Evolutionary conservation across 2,329 filamentous ascomycete species (phyloP), one percentile per base, ranked within the genome.

Genomic region (Verticillium zaregamsianum): DNA sequence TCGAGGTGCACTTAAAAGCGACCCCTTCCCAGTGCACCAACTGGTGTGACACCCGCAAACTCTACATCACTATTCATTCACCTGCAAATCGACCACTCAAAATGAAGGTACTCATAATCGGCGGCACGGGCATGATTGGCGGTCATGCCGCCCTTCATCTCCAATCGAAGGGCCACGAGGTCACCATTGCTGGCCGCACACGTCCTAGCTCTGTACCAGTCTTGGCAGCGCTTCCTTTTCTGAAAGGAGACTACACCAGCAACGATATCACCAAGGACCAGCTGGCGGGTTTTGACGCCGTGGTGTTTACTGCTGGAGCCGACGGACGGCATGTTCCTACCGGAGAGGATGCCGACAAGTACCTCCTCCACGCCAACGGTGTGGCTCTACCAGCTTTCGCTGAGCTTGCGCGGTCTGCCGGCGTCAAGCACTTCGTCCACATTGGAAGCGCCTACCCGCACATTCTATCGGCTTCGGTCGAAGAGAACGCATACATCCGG

Each of bases 251-350:
- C 55, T 62, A 64, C 45, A 23, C 56, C 15, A 11, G 25, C 17
- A 39, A 20, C n/a, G 58, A 54, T 8, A 35, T 60, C 25, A 31
- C 54, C 11, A 12, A 6, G 14, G 58, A 60, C 0, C 6, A 25
- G 12, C 62, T 62, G 17, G 17, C 55, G 2, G 6, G 0, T 9
- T 64, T 64, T 25, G 60, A 64, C 1, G 60, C 55, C 11, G 31
- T 64, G 3, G 60, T 64, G 7, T 64, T 64, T 31, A 28, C 60
- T 9, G 62, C 62, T 7, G 60, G 62, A 9, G 57, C 60, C 45
- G 62, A 64, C 31, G 32, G 58, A 20, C 61, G 62, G 4, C 62
- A 64, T 31, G 60, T 64, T 3, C 62, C 62, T 3, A 12, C 35
- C 2, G 62, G 31, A 15, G 33, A 60, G 25, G 28, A 32, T 7